A percentile compares a stretch with the other conserved stretches of the same genome.
phyloP scores from a whole-genome alignment of 257 asterid species.

The Nicotiana obtusifolia region DNA sequence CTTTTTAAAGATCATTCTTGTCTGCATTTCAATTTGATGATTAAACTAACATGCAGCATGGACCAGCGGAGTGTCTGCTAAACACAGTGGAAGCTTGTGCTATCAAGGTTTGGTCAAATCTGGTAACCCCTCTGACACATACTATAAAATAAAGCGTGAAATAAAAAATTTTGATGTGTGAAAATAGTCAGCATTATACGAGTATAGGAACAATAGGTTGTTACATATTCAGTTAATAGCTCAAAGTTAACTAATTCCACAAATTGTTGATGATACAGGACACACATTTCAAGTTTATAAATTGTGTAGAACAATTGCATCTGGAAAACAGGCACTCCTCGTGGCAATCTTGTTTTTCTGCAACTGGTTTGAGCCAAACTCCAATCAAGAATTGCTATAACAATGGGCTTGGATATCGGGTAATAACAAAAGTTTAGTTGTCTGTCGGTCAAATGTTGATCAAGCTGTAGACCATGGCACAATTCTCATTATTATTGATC shows the following conservation, averaged over 20 bases:
- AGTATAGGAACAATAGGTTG: neutral
- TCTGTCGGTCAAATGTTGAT: neutral
- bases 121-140: conserved; percentile 21
- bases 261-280: conserved; percentile 32
- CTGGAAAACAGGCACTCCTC: conserved; percentile 47
- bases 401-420: conserved; percentile 57
- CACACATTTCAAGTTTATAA: conserved; percentile 57
- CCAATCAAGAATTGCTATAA: conserved; percentile 56
- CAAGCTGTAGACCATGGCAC: neutral
- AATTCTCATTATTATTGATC: neutral
- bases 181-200: neutral
- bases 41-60: conserved; percentile 53
- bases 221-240: neutral
- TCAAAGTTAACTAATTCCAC: neutral
- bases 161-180: too few species aligned
- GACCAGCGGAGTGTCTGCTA: conserved; percentile 69
- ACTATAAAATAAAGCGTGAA: neutral
- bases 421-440: conserved; percentile 1
- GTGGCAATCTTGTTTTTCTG: conserved; percentile 66
- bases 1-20: neutral
- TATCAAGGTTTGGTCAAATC: conserved; percentile 59
- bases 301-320: conserved; percentile 61
- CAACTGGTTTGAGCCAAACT: conserved; percentile 35
- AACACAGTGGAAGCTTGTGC: conserved; percentile 81
- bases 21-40: neutral